A percentile compares a stretch with the other conserved stretches of the same genome.
phyloP scores from a whole-genome alignment of 768 basidiomycete species.

The Exidia glandulosa region DNA sequence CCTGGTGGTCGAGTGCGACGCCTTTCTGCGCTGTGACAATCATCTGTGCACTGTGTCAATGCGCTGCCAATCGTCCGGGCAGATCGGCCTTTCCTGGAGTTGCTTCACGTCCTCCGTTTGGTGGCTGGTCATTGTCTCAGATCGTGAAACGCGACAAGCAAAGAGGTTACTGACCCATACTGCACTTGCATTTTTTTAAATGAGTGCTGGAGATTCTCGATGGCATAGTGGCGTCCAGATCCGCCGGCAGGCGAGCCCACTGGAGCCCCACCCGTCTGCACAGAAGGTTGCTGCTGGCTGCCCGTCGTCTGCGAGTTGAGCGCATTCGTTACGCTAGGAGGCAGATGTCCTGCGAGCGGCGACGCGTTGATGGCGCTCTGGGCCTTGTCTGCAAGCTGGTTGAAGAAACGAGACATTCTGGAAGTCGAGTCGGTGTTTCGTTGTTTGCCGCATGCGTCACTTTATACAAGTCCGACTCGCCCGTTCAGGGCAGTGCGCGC shows the following conservation, averaged over 20 bases:
- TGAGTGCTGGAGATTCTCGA: conserved; percentile 60
- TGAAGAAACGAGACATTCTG: conserved; percentile 48
- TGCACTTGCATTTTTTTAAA: conserved; percentile 64
- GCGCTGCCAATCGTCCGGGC: conserved; percentile 22
- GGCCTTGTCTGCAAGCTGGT: conserved; percentile 65
- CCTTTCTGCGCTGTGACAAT: conserved; percentile 74
- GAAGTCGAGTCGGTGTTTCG: background rate
- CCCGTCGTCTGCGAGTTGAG: conserved; percentile 16
- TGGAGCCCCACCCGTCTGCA: conserved; percentile 31
- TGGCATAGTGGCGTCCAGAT: conserved; percentile 39
- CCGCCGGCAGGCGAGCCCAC: conserved; percentile 22
- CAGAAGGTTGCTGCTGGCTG: conserved; percentile 15
- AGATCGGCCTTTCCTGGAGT: background rate
- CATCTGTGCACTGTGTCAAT: conserved; percentile 48
- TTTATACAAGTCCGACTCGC: too few species aligned
- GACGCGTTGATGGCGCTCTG: conserved; percentile 57
- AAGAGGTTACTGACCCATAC: conserved; percentile 40
- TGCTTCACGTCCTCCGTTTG: conserved; percentile 6
- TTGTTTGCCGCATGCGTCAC: too few species aligned
- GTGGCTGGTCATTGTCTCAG: background rate
- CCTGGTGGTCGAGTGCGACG: conserved; percentile 63
- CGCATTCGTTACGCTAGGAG: conserved; percentile 10
- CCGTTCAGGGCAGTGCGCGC: too few species aligned
- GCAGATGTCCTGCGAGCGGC: conserved; percentile 46
- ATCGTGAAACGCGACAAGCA: background rate